Percentiles rank a stretch among this genome's conserved stretches.
phyloP scores from a whole-genome alignment of 345 rosid species.

The Streptanthus diversifolius region DNA sequence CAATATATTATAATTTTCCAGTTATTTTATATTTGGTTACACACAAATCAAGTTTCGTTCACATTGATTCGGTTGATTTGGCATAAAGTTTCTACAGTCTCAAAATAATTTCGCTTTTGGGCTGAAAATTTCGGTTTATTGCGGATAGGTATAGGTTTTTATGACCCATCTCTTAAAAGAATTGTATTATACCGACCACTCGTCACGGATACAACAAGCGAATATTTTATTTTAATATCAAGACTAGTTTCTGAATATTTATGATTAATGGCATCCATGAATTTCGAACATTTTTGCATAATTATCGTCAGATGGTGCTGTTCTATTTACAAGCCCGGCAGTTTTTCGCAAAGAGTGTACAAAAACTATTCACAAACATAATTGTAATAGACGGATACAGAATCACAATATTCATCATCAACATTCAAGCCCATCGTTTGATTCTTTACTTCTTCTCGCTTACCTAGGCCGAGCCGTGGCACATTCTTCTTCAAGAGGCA shows the following conservation, averaged over 20 bases:
- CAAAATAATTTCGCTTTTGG: too few species aligned
- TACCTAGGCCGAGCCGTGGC: conserved; percentile 36
- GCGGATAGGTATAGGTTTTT: too few species aligned
- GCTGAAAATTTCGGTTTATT: too few species aligned
- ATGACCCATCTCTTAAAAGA: too few species aligned
- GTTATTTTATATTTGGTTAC: too few species aligned
- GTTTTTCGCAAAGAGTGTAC: neutral
- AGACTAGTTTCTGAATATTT: neutral
- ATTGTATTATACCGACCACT: too few species aligned
- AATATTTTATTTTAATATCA: too few species aligned
- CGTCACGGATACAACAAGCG: too few species aligned
- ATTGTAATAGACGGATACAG: conserved; percentile 12
- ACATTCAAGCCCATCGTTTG: conserved; percentile 67
- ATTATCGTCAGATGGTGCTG: conserved; percentile 3
- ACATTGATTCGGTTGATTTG: too few species aligned
- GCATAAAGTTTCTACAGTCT: too few species aligned
- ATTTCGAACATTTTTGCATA: neutral
- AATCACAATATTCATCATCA: conserved; percentile 45
- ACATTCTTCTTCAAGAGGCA: conserved; percentile 23
- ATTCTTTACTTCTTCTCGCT: conserved; percentile 50
- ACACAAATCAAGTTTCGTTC: too few species aligned
- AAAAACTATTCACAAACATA: conserved; percentile 23
- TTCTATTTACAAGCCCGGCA: conserved; percentile 22
- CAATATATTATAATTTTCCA: too few species aligned
- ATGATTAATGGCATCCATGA: neutral